These are phyloP conservation scores for Penicillium sp. DNA, from an alignment of 2,329 filamentous ascomycete genomes.

Conservation along the genomic window DNA sequence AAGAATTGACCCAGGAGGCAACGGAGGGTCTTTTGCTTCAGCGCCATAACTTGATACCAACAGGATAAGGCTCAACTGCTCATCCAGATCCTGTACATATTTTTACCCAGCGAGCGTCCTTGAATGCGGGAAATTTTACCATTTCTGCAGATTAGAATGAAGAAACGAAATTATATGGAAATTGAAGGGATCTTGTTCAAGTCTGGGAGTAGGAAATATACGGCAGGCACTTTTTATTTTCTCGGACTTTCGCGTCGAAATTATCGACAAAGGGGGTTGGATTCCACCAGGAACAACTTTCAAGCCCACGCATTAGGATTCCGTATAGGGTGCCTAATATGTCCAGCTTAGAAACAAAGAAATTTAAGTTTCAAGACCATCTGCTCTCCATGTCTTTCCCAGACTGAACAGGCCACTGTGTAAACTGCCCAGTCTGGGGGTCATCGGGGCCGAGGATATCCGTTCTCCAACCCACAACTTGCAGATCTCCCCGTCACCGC, in stretches of 20 bases:
- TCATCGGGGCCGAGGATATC: conserved; percentile 20
- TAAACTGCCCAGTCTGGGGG: not conserved
- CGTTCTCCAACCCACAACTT: conserved; percentile 5
- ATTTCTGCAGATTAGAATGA: not conserved
- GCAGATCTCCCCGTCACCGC: conserved; percentile 20
- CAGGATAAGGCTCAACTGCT: conserved; percentile 14
- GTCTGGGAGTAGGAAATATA: too few relatives aligned
- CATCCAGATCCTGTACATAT: conserved; percentile 15
- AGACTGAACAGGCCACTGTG: not conserved
- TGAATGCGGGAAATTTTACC: not conserved
- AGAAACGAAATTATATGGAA: not conserved
- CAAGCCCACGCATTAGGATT: too few relatives aligned
- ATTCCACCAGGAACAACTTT: not conserved
- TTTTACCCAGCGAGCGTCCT: conserved; percentile 3
- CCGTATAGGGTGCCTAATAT: too few relatives aligned
- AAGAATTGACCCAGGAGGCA: not conserved
- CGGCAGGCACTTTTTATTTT: not conserved
- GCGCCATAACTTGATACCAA: conserved; percentile 22
- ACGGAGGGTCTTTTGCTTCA: conserved; percentile 15
- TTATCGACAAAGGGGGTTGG: not conserved
- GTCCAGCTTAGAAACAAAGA: too few relatives aligned
- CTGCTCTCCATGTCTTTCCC: too few relatives aligned
- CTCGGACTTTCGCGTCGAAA: not conserved
- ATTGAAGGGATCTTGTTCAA: not conserved
- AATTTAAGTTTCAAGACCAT: too few relatives aligned